phyloP scores from a whole-genome alignment of 2,329 filamentous ascomycete genomes.

The Iodosphaeria phyllophila region DNA sequence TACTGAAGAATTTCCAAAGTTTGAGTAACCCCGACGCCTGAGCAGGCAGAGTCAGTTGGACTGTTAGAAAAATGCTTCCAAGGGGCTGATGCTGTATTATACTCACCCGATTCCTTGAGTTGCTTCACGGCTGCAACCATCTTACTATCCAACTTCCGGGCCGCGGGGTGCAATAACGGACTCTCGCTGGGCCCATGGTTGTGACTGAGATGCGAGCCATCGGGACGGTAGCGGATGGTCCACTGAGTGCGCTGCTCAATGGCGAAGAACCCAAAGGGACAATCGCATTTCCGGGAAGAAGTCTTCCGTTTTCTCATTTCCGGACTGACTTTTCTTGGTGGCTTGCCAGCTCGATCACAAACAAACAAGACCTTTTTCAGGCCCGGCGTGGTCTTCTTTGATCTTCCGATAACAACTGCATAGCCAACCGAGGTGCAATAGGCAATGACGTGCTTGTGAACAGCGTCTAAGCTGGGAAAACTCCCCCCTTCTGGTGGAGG shows the following conservation, averaged over 20 bases:
- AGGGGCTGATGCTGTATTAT: conserved; percentile 1
- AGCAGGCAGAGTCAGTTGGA: conserved; percentile 16
- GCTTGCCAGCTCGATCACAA: conserved; percentile 45
- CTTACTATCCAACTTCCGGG: conserved; percentile 45
- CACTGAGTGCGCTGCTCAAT: conserved; percentile 49
- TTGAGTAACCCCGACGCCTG: conserved; percentile 45
- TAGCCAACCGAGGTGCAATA: conserved; percentile 51
- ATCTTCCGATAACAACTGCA: conserved; percentile 48
- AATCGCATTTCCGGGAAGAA: conserved; percentile 50
- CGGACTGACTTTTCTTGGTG: conserved; percentile 39
- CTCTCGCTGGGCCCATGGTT: conserved; percentile 50
- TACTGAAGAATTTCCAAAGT: conserved; percentile 47
- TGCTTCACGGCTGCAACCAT: conserved; percentile 50
- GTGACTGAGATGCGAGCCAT: conserved; percentile 36
- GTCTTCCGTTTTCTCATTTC: conserved; percentile 47
- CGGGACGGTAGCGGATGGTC: conserved; percentile 45
- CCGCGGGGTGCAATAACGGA: conserved; percentile 45
- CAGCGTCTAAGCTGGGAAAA: conserved; percentile 43
- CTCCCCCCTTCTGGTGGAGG: conserved; percentile 44
- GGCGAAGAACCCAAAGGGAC: conserved; percentile 51
- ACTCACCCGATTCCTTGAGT: conserved; percentile 45
- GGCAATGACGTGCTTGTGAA: conserved; percentile 43
- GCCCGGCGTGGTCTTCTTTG: conserved; percentile 48
- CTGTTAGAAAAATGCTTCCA: neutral
- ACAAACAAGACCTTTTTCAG: conserved; percentile 51